Evolutionary conservation across 2,329 filamentous ascomycete species (phyloP).

Genomic region (Xylaria polymorpha): DNA sequence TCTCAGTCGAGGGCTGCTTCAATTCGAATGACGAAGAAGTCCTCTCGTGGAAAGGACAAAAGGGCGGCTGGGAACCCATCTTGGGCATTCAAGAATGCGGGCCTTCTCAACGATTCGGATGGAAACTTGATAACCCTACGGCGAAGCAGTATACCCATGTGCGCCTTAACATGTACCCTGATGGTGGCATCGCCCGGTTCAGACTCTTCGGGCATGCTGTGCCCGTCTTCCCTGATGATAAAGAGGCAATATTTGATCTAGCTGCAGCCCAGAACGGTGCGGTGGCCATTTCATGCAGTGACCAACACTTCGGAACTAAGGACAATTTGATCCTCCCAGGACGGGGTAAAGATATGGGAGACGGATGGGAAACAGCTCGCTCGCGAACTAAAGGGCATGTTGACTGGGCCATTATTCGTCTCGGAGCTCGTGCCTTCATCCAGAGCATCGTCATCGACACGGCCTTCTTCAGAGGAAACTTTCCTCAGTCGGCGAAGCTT

Average conservation of each 20-base stretch:
- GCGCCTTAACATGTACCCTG: constrained; percentile 84
- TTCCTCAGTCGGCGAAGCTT: constrained; percentile 79
- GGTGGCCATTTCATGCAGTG: constrained; percentile 79
- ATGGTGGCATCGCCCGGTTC: constrained; percentile 85
- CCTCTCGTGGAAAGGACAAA: constrained; percentile 67
- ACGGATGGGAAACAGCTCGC: constrained; percentile 87
- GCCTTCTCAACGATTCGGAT: constrained; percentile 77
- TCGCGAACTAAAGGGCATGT: constrained; percentile 77
- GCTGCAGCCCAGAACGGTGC: constrained; percentile 83
- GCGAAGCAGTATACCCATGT: constrained; percentile 81
- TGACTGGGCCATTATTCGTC: constrained; percentile 83
- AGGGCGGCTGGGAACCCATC: constrained; percentile 77
- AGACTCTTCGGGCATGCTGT: constrained; percentile 80
- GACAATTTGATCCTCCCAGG: constrained; percentile 84
- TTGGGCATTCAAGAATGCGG: constrained; percentile 77
- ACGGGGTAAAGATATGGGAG: constrained; percentile 85
- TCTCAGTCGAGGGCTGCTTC: constrained; percentile 82
- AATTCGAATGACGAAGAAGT: constrained; percentile 72
- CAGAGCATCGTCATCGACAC: constrained; percentile 80
- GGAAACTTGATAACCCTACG: constrained; percentile 71
- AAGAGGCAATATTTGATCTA: constrained; percentile 76
- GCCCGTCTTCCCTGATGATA: constrained; percentile 77
- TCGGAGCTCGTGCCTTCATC: constrained; percentile 74
- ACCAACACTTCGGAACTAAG: constrained; percentile 86
- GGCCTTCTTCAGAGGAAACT: constrained; percentile 86